phyloP scores from a whole-genome alignment of 1,284 basidiomycete genomes.

The Tranzscheliella williamsii region DNA sequence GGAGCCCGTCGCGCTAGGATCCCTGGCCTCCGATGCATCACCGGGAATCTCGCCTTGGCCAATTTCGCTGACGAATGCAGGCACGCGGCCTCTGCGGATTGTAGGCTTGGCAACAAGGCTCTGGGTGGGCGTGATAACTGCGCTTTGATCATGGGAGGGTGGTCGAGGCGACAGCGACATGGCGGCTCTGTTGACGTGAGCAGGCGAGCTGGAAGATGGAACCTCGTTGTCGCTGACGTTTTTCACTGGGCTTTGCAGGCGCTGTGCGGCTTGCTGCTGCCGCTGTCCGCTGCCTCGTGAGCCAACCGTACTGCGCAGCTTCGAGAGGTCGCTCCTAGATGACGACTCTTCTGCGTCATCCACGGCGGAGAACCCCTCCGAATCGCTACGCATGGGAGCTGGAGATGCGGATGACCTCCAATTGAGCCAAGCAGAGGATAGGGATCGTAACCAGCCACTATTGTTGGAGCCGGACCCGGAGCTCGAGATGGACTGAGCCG shows the following conservation, averaged over 20 bases:
- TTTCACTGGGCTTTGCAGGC: too few relatives aligned
- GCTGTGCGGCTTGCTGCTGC: too few relatives aligned
- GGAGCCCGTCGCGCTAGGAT: background rate
- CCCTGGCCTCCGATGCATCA: conserved; percentile 19
- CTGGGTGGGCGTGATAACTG: conserved; percentile 42
- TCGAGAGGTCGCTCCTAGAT: too few relatives aligned
- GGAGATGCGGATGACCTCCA: conserved; percentile 31
- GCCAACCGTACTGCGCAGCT: too few relatives aligned
- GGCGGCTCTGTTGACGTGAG: background rate
- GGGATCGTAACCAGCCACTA: conserved; percentile 41
- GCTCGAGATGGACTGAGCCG: conserved; percentile 24
- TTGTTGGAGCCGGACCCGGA: conserved; percentile 20
- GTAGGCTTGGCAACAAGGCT: conserved; percentile 43
- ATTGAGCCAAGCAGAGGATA: conserved; percentile 42
- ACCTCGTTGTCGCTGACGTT: background rate
- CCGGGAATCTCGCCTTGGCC: conserved; percentile 49
- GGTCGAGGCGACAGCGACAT: conserved; percentile 4
- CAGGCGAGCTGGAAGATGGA: background rate
- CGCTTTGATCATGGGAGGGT: conserved; percentile 10
- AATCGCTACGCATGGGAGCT: conserved; percentile 19
- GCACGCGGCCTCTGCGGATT: conserved; percentile 45
- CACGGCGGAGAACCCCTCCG: conserved; percentile 18
- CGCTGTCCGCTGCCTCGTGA: conserved; percentile 3
- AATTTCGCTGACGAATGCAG: conserved; percentile 48
- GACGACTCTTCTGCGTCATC: conserved; percentile 32